A percentile compares a stretch with the other conserved stretches of the same genome.
These are phyloP conservation scores for Trametes coccinea DNA, from an alignment of 768 basidiomycete genomes.

Conservation along the genomic window DNA sequence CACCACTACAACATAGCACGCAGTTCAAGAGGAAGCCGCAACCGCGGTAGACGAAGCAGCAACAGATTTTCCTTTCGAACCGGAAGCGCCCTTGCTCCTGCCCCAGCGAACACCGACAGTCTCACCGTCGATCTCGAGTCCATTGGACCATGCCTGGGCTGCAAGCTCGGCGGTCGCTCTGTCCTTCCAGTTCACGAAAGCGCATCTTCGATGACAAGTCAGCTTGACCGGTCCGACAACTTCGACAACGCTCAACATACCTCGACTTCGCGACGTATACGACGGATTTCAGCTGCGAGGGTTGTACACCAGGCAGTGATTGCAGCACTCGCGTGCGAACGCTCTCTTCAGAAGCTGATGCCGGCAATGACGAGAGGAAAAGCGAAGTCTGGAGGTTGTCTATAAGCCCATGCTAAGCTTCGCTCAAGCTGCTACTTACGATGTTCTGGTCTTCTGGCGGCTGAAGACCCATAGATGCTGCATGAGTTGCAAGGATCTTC, in stretches of 20 bases:
- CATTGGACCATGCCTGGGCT: slow-evolving; percentile 88
- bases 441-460: slow-evolving; percentile 88
- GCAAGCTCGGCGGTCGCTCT: slow-evolving; percentile 83
- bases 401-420: too few relatives aligned
- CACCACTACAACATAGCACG: not conserved
- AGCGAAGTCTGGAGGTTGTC: slow-evolving; percentile 63
- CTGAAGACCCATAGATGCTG: slow-evolving; percentile 78
- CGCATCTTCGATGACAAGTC: slow-evolving; percentile 56
- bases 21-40: slow-evolving; percentile 3
- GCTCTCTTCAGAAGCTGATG: slow-evolving; percentile 66
- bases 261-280: slow-evolving; percentile 84
- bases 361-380: slow-evolving; percentile 78
- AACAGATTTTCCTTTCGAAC: slow-evolving; percentile 28
- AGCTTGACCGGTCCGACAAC: too few relatives aligned
- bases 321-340: slow-evolving; percentile 72
- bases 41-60: slow-evolving; percentile 12
- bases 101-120: slow-evolving; percentile 85
- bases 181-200: slow-evolving; percentile 92
- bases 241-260: slow-evolving; percentile 34
- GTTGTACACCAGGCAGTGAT: slow-evolving; percentile 63
- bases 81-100: slow-evolving; percentile 56
- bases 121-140: slow-evolving; percentile 83
- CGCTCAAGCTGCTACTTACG: slow-evolving; percentile 47
- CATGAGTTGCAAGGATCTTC: slow-evolving; percentile 82
- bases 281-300: slow-evolving; percentile 74